phyloP scores from a whole-genome alignment of 371 early-diverging fungal species.

The Mucor velutinosus region DNA sequence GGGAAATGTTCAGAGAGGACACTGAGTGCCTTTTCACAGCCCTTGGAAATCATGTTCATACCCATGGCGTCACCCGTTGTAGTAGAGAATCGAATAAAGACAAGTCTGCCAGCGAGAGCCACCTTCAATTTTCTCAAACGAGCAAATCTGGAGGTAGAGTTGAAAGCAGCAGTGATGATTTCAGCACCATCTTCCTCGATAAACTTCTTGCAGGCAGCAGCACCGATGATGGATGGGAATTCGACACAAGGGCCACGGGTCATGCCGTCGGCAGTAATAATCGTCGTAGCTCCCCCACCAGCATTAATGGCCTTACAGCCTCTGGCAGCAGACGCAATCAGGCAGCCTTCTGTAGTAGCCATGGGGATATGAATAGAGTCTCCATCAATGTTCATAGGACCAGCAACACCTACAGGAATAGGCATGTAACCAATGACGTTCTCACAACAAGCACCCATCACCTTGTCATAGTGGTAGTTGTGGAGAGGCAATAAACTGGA shows the following conservation, averaged over 20 bases:
- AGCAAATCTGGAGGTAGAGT: slow-evolving; percentile 90
- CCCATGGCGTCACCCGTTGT: slow-evolving; percentile 98
- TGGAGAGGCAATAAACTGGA: slow-evolving; percentile 70
- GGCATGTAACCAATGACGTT: slow-evolving; percentile 96
- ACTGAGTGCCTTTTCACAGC: slow-evolving; percentile 78
- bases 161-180: slow-evolving; percentile 76
- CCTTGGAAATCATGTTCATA: slow-evolving; percentile 99
- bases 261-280: slow-evolving; percentile 89
- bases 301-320: slow-evolving; percentile 95
- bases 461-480: slow-evolving; percentile 88
- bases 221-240: slow-evolving; percentile 72
- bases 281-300: slow-evolving; percentile 87
- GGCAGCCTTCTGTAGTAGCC: slow-evolving; percentile 95
- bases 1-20: slow-evolving; percentile 67
- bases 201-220: slow-evolving; percentile 77
- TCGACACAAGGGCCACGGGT: slow-evolving; percentile 92
- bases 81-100: slow-evolving; percentile 87
- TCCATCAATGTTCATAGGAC: slow-evolving; percentile 84
- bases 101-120: slow-evolving; percentile 81
- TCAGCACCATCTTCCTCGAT: slow-evolving; percentile 72
- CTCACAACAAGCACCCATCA: slow-evolving; percentile 94
- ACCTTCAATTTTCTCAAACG: slow-evolving; percentile 81
- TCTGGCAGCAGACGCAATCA: slow-evolving; percentile 92
- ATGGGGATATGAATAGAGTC: slow-evolving; percentile 84
- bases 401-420: slow-evolving; percentile 91